A percentile compares a stretch with the other conserved stretches of the same genome.
phyloP scores from a whole-genome alignment of 2,329 filamentous ascomycete genomes.

The Penicillium concentricum region DNA sequence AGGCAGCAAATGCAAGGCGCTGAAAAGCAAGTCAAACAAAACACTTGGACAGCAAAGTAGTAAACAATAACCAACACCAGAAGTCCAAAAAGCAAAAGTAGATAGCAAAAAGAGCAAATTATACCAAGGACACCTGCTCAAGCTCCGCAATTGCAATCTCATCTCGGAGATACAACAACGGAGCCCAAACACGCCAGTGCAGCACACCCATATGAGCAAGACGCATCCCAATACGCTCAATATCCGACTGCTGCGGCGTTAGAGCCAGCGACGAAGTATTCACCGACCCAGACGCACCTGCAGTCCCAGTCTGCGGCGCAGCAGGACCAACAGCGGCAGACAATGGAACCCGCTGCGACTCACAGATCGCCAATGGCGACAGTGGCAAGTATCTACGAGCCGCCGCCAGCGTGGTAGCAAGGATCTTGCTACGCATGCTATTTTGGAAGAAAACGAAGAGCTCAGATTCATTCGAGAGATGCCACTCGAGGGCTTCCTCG shows the following conservation, averaged over 20 bases:
- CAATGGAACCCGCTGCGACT: constrained; percentile 38
- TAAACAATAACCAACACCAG: constrained; percentile 1
- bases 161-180: constrained; percentile 62
- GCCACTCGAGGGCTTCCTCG: constrained; percentile 35
- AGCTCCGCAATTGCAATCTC: constrained; percentile 16
- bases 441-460: constrained; percentile 36
- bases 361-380: constrained; percentile 45
- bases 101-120: neutral
- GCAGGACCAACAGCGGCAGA: constrained; percentile 13
- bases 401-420: constrained; percentile 31
- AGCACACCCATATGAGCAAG: constrained; percentile 80
- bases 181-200: constrained; percentile 87
- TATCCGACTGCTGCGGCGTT: constrained; percentile 32
- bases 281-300: neutral
- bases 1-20: constrained; percentile 14
- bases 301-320: neutral
- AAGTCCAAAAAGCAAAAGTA: neutral
- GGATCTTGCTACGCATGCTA: constrained; percentile 34
- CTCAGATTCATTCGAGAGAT: constrained; percentile 34
- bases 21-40: constrained; percentile 18
- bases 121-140: constrained; percentile 16
- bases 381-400: constrained; percentile 42
- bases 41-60: neutral
- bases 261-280: constrained; percentile 2
- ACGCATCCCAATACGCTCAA: constrained; percentile 63